Base-by-base conservation (phyloP, 2,329 filamentous ascomycete genomes). In the Aspergillus sp. region DNA sequence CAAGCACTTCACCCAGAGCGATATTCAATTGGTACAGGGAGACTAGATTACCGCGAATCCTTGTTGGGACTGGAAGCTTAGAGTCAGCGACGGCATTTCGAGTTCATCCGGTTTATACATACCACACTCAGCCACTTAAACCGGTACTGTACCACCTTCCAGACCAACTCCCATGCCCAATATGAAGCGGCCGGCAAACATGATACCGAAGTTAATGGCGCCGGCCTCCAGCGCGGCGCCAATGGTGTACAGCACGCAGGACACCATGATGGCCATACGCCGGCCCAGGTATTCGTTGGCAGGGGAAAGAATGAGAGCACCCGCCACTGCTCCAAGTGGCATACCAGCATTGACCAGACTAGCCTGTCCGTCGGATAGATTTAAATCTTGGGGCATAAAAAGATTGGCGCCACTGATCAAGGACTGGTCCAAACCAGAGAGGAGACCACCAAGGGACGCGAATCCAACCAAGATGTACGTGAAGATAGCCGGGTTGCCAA, bases 21-120 rank as follows among this genome's bases (percentile, higher is more conserved):
- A 85, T 85, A 58, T 81, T 83, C 58, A 84, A 74, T 51, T 85
- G 81, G 53, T 84, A 85, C 0, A 84, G 63, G 0, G 78, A 82
- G 1, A 85, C 80, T 30, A 85, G 59, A 53, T 84, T 84, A 43
- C 80, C 80, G 46, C 80, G 74, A 15, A 82, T 68, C 37, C 67
- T 69, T 19, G 74, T 68, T 45, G 80, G 77, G 26, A 83, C 80
- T 47, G 29, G 13, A 29, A 15, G 15, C 7, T 12, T 5, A 25
- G 0, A 75, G n/a, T 79, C 33, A 37, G 36, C 25, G 13, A 15
- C 5, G 6, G 30, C n/a, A 12, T 15, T 30, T 8, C n/a, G n/a
- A 24, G 22, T 8, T 8, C 8, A 24, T 24, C 6, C 8, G 13
- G 14, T 8, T 8, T 11, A 15, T 30, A 49, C 51, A 42, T 48